These are phyloP conservation scores for Plasmodium gallinaceum DNA, from an alignment of 169 alveolate species.

Conservation along the genomic window DNA sequence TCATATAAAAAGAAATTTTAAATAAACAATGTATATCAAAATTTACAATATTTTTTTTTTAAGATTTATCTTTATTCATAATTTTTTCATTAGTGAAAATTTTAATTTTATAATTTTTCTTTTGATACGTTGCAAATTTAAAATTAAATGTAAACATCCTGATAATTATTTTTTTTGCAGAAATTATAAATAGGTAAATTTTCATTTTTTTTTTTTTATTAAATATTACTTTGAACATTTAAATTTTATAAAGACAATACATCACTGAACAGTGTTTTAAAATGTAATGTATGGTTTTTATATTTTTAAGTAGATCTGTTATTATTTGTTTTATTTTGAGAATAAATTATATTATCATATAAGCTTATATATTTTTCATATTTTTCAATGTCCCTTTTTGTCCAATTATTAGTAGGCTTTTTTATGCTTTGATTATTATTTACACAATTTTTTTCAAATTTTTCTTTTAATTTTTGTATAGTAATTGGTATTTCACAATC, in stretches of 20 bases:
- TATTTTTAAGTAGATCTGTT: background rate
- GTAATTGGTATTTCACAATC: conserved; percentile 72
- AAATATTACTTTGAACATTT: no score
- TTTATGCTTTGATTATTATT: conserved; percentile 29
- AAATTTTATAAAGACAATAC: background rate
- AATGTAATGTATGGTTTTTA: background rate
- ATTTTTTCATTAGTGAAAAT: no score
- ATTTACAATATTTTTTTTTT: no score
- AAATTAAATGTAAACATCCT: no score
- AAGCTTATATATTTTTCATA: conserved; percentile 28
- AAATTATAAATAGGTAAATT: no score
- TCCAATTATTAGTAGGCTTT: conserved; percentile 60
- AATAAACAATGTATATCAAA: no score
- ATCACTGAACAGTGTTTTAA: background rate
- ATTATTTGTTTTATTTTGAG: conserved; percentile 15
- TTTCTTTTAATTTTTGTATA: conserved; percentile 44
- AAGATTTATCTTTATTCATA: no score
- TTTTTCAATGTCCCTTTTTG: conserved; percentile 56
- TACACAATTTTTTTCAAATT: conserved; percentile 30
- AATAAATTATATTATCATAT: conserved; percentile 44
- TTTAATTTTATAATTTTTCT: no score
- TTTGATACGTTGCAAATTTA: no score
- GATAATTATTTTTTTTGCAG: no score
- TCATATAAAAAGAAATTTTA: background rate
- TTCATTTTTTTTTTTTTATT: no score